Evolutionary conservation across 1,284 basidiomycete species (phyloP).

Genomic region (Cutaneotrichosporon dermatis): DNA sequence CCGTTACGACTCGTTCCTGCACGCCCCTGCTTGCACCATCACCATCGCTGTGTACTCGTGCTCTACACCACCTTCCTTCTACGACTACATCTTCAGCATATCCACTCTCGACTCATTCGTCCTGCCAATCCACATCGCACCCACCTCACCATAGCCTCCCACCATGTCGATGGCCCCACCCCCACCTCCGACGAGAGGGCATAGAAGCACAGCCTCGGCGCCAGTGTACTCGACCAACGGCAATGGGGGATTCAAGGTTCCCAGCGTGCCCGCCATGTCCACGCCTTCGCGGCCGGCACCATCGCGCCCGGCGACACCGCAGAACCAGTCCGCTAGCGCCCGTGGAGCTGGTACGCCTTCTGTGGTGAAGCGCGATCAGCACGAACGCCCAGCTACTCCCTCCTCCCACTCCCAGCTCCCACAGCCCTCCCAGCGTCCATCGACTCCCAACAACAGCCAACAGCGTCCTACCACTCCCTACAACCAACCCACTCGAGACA

Average conservation of each 20-base stretch:
- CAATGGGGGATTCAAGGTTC: not conserved
- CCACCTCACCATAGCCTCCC: not conserved
- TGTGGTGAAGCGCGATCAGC: too few relatives aligned
- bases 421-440: too few relatives aligned
- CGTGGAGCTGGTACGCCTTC: too few relatives aligned
- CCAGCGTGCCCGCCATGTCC: too few relatives aligned
- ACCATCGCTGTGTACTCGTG: too few relatives aligned
- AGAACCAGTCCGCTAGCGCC: not conserved
- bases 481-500: too few relatives aligned
- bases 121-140: too few relatives aligned
- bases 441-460: too few relatives aligned
- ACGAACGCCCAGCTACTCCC: not conserved
- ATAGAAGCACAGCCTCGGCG: not conserved
- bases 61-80: too few relatives aligned
- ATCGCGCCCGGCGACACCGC: not conserved
- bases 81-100: too few relatives aligned
- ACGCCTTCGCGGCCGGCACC: not conserved
- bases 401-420: not conserved
- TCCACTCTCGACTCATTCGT: too few relatives aligned
- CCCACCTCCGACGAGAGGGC: not conserved
- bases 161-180: slow-evolving; percentile 5
- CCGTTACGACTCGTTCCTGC: not conserved
- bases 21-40: not conserved
- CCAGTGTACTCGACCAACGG: not conserved
- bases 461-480: too few relatives aligned